Percentiles rank a stretch among this genome's conserved stretches.
These are phyloP conservation scores for Penicillium sp. DNA, from an alignment of 2,329 filamentous ascomycete genomes.

Conservation along the genomic window DNA sequence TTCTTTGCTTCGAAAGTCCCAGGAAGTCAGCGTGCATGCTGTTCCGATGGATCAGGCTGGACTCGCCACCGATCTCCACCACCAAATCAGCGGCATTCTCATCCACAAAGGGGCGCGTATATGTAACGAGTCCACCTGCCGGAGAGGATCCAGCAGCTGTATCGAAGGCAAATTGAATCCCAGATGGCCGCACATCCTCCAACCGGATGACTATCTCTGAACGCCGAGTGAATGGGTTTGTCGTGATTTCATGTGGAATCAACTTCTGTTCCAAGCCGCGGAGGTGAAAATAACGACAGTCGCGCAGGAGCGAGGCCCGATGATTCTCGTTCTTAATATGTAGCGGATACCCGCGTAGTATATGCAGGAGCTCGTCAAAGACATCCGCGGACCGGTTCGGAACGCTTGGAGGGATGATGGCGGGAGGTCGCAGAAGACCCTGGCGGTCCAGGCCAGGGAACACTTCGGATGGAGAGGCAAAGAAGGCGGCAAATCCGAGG, in stretches of 20 bases:
- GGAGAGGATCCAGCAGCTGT: conserved; percentile 12
- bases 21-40: conserved; percentile 68
- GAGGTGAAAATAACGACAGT: conserved; percentile 90
- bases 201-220: conserved; percentile 77
- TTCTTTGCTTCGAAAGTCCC: conserved; percentile 65
- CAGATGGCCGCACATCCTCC: conserved; percentile 85
- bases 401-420: conserved; percentile 78
- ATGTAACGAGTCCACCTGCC: conserved; percentile 63
- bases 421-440: conserved; percentile 78
- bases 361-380: conserved; percentile 77
- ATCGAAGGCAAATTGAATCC: conserved; percentile 65
- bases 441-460: conserved; percentile 82
- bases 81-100: conserved; percentile 70
- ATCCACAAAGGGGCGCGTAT: conserved; percentile 84
- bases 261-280: conserved; percentile 87
- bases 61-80: conserved; percentile 72
- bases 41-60: conserved; percentile 57
- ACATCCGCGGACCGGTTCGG: conserved; percentile 78
- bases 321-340: conserved; percentile 74
- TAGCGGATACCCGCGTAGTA: conserved; percentile 80
- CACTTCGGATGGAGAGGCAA: conserved; percentile 72
- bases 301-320: conserved; percentile 72
- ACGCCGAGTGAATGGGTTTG: conserved; percentile 66
- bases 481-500: conserved; percentile 84
- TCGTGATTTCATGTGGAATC: conserved; percentile 72